A percentile compares a stretch with the other conserved stretches of the same genome.
Evolutionary conservation across 164 flowering plant genomes (phyloP).

Genomic region (Paratinospora sagittata): DNA sequence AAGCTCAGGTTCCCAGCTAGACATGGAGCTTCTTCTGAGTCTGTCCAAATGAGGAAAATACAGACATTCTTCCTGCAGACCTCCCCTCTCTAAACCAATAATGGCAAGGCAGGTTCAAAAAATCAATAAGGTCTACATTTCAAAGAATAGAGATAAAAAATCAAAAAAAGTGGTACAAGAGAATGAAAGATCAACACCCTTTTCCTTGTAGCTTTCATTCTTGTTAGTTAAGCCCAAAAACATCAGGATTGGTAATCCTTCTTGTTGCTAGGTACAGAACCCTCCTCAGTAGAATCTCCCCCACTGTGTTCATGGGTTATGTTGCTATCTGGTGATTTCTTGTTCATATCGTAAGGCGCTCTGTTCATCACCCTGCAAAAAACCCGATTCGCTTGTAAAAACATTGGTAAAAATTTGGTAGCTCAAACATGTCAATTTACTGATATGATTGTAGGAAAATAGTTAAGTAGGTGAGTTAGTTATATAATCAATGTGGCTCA

Average conservation of each 20-base stretch:
- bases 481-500: too few relatives aligned
- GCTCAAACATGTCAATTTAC: background rate
- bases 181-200: background rate
- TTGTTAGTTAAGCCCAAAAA: background rate
- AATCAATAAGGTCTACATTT: too few relatives aligned
- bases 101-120: too few relatives aligned
- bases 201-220: background rate
- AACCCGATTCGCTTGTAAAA: background rate
- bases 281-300: background rate
- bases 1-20: background rate
- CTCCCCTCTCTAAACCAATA: background rate
- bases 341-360: slow-evolving; percentile 30
- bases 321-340: slow-evolving; percentile 23
- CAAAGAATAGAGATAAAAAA: background rate
- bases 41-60: background rate
- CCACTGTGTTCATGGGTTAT: background rate
- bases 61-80: background rate
- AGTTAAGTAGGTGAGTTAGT: too few relatives aligned
- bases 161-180: background rate
- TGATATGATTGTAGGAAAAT: background rate
- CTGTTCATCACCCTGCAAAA: slow-evolving; percentile 33
- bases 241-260: background rate
- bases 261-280: background rate
- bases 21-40: background rate
- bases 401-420: background rate